phyloP scores from a whole-genome alignment of 169 alveolate genomes.

The Amoebophrya sp. region DNA sequence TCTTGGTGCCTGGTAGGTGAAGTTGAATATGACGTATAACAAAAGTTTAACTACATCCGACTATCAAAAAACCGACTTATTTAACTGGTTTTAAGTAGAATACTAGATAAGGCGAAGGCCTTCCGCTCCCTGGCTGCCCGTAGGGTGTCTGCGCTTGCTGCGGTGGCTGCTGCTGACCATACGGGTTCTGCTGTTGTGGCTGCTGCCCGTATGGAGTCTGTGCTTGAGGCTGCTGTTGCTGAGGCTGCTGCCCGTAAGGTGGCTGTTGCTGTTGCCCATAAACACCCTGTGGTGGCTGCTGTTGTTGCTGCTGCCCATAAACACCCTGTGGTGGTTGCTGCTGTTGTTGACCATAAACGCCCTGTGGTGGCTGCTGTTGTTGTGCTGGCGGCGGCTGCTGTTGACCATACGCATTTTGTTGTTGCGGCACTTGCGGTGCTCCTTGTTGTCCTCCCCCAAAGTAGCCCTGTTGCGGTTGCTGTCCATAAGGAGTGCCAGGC shows the following conservation, averaged over 20 bases:
- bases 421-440: no score
- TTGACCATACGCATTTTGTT: not conserved
- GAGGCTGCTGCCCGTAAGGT: not conserved
- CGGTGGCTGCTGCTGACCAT: not conserved
- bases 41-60: no score
- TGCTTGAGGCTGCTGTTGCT: not conserved
- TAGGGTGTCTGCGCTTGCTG: not conserved
- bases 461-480: no score
- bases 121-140: not conserved
- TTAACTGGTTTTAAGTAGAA: no score
- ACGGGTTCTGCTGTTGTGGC: not conserved
- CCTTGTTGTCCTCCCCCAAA: no score
- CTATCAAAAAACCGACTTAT: no score
- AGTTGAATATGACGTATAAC: no score
- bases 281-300: not conserved
- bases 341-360: not conserved
- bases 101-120: no score
- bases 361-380: not conserved
- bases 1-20: no score
- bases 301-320: not conserved
- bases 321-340: not conserved
- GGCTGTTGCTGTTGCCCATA: not conserved
- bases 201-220: not conserved
- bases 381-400: not conserved
- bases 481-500: no score